Conservation (phyloP, 257 asterid species). For the Gynochthodes officinalis region DNA sequence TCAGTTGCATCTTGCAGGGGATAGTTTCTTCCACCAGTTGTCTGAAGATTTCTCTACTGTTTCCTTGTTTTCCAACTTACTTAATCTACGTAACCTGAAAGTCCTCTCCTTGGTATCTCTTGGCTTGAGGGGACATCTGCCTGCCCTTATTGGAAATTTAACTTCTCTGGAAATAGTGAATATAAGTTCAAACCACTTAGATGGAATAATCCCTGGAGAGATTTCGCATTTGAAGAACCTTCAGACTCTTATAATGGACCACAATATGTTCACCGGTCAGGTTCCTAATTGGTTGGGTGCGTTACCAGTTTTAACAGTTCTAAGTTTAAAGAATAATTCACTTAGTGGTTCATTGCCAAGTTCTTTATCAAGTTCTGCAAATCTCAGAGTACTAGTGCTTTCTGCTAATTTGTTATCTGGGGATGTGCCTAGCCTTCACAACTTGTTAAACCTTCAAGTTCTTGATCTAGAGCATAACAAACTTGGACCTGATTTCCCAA, state of each 20-base stretch:
- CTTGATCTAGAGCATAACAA: slow-evolving; percentile 60
- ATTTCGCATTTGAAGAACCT: slow-evolving; percentile 48
- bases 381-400: slow-evolving; percentile 51
- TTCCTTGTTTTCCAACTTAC: slow-evolving; percentile 48
- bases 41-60: slow-evolving; percentile 43
- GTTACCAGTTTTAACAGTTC: slow-evolving; percentile 46
- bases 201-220: slow-evolving; percentile 58
- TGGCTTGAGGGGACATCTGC: slow-evolving; percentile 70
- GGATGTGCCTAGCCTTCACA: slow-evolving; percentile 40
- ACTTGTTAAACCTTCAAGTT: slow-evolving; percentile 64
- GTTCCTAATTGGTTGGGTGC: slow-evolving; percentile 53
- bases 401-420: slow-evolving; percentile 60
- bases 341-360: slow-evolving; percentile 49
- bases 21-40: slow-evolving; percentile 36
- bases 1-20: slow-evolving; percentile 67
- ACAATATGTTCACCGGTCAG: slow-evolving; percentile 54
- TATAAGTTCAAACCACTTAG: slow-evolving; percentile 55
- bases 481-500: slow-evolving; percentile 71
- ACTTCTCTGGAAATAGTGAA: slow-evolving; percentile 68
- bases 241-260: slow-evolving; percentile 66
- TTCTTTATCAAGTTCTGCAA: slow-evolving; percentile 34
- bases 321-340: slow-evolving; percentile 75
- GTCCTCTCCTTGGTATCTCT: slow-evolving; percentile 68
- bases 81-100: slow-evolving; percentile 55
- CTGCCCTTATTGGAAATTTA: slow-evolving; percentile 46